Evolutionary conservation across 2,329 filamentous ascomycete genomes (phyloP), one percentile per base, ranked within the genome.

Genomic region (Phaeoacremonium minimum): DNA sequence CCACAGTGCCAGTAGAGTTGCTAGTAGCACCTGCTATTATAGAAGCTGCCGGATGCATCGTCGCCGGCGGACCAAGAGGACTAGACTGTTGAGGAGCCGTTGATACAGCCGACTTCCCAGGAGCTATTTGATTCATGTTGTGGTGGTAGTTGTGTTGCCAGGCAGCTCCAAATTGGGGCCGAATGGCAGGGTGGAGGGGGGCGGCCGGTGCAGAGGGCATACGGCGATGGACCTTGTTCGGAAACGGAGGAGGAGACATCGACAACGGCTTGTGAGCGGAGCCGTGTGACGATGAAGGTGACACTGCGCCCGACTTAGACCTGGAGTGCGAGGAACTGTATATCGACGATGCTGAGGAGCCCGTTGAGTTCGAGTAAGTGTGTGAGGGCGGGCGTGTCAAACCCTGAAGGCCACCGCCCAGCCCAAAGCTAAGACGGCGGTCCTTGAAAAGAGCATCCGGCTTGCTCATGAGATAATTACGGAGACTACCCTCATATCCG

Each of bases 401-500:
- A 15, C 41, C 41, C 18, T 44, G 41, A 16, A 44, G 32, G 3
- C 43, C 44, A 17, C 41, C 41, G 19, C 41, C 43, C 12, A 40
- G 35, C 16, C 34, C 37, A 28, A 47, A 46, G 28, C 41, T 45
- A 22, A 44, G 34, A 14, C 46, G 39, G 18, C 39, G 37, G 15
- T 40, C 46, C 31, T 35, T 35, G 32, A 58, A 60, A 4, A 67
- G 50, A 5, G 61, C 56, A 26, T 64, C 55, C 15, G 63, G 63
- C 8, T 59, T 58, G 36, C 58, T 61, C 55, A 69, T 63, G 30
- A 73, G 42, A 39, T 73, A 67, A 14, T 66, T 64, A 33, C 63
- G 60, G 14, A 70, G 42, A 32, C 70, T 71, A 15, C 71, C 73
- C 52, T 79, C 73, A 38, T 80, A 79, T 5, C 75, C 75, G 42